Evolutionary conservation across 768 basidiomycete genomes (phyloP).

Genomic region (Lepiota venenata): DNA sequence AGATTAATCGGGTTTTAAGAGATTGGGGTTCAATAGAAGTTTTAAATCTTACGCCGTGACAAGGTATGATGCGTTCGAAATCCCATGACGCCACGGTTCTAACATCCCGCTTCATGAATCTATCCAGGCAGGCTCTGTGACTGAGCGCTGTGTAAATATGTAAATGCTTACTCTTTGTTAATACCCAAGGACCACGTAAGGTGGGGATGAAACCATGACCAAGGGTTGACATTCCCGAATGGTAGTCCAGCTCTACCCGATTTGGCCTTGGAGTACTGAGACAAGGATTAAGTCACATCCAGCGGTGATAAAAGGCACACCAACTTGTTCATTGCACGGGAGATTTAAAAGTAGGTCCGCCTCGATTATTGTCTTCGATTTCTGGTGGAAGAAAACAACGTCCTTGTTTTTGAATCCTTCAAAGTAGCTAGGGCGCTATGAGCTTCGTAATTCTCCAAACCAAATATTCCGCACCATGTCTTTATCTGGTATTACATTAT

Average conservation of each 20-base stretch:
- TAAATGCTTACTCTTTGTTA: slow-evolving; percentile 34
- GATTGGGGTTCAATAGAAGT: neutral
- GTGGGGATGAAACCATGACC: slow-evolving; percentile 30
- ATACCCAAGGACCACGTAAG: slow-evolving; percentile 30
- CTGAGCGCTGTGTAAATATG: neutral
- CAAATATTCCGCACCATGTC: slow-evolving; percentile 36
- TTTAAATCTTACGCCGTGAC: slow-evolving; percentile 44
- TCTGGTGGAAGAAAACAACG: slow-evolving; percentile 74
- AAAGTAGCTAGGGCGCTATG: slow-evolving; percentile 50
- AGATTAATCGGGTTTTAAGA: slow-evolving; percentile 5
- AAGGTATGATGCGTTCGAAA: slow-evolving; percentile 71
- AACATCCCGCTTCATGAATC: slow-evolving; percentile 60
- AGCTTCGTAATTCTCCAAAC: neutral
- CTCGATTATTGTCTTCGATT: slow-evolving; percentile 69
- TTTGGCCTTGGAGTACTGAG: slow-evolving; percentile 39
- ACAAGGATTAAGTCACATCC: neutral
- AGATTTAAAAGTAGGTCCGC: slow-evolving; percentile 87
- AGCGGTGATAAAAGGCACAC: neutral
- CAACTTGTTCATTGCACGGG: slow-evolving; percentile 71
- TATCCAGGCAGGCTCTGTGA: slow-evolving; percentile 13
- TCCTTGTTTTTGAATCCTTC: slow-evolving; percentile 74
- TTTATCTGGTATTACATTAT: slow-evolving; percentile 33
- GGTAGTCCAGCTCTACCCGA: slow-evolving; percentile 12
- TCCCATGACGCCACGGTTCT: slow-evolving; percentile 69
- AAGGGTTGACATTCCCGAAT: slow-evolving; percentile 32